Evolutionary conservation across 768 basidiomycete genomes (phyloP).

Genomic region (Pulveroboletus sp.): DNA sequence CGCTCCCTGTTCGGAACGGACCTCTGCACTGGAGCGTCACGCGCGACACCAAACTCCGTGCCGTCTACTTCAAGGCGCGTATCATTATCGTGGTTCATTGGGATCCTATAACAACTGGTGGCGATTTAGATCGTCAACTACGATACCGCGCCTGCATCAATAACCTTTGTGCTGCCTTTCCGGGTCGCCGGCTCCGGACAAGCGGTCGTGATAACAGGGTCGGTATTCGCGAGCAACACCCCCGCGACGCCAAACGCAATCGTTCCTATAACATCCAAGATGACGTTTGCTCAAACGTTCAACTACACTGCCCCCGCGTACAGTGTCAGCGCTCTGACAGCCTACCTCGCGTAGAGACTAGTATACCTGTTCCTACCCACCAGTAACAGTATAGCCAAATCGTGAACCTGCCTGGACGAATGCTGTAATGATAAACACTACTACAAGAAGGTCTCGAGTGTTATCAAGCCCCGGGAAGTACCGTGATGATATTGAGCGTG

Average conservation of each 20-base stretch:
- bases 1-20: no score
- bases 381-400: no score
- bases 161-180: conserved; percentile 58
- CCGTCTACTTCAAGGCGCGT: conserved; percentile 56
- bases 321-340: conserved; percentile 37
- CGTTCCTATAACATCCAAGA: conserved; percentile 42
- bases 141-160: conserved; percentile 32
- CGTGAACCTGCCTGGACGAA: no score
- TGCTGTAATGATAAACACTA: no score
- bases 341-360: conserved; percentile 4
- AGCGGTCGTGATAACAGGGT: conserved; percentile 48
- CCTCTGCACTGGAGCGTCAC: conserved; percentile 63
- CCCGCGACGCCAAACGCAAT: conserved; percentile 46
- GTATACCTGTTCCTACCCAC: background rate
- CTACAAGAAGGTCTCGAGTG: no score
- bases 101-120: background rate
- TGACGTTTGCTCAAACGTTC: conserved; percentile 49
- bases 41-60: conserved; percentile 18
- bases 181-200: conserved; percentile 42
- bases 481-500: no score
- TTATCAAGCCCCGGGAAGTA: no score
- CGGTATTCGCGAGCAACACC: conserved; percentile 50
- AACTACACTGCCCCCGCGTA: conserved; percentile 50
- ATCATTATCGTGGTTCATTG: background rate
- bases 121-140: conserved; percentile 52